These are phyloP conservation scores for Capsicum rhomboideum DNA, from an alignment of 257 asterid species.

Conservation along the genomic window DNA sequence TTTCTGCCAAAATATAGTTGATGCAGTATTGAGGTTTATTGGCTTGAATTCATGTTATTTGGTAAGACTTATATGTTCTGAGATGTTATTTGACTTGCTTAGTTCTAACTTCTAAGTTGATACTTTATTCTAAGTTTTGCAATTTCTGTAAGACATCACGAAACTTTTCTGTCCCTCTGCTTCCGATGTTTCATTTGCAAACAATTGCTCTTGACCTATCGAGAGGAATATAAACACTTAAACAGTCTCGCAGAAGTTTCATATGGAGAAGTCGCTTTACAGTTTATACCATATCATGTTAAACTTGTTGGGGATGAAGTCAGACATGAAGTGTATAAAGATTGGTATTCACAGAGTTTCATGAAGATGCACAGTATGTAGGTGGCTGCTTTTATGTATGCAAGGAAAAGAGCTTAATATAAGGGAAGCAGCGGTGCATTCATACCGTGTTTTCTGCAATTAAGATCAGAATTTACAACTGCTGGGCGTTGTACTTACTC, in stretches of 20 bases:
- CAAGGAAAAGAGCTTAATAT: not conserved
- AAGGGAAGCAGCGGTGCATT: not conserved
- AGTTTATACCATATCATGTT: no score
- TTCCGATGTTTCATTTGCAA: not conserved
- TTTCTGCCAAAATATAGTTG: not conserved
- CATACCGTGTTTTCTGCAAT: not conserved
- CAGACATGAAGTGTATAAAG: not conserved
- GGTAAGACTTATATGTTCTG: not conserved
- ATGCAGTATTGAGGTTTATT: not conserved
- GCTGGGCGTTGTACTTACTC: no score
- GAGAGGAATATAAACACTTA: not conserved
- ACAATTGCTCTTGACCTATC: not conserved
- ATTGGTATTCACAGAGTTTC: not conserved
- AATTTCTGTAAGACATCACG: not conserved
- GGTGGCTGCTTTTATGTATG: not conserved
- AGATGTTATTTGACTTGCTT: not conserved
- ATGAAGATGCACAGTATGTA: not conserved
- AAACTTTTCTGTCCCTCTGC: not conserved
- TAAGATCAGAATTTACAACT: not conserved
- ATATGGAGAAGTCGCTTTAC: not conserved
- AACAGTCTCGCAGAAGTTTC: not conserved
- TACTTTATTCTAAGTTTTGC: not conserved
- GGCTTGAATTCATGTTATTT: not conserved
- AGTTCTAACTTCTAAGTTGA: not conserved
- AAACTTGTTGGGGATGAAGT: not conserved